These are phyloP conservation scores for Hepatocystis sp. DNA, from an alignment of 169 alveolate species.

Conservation along the genomic window DNA sequence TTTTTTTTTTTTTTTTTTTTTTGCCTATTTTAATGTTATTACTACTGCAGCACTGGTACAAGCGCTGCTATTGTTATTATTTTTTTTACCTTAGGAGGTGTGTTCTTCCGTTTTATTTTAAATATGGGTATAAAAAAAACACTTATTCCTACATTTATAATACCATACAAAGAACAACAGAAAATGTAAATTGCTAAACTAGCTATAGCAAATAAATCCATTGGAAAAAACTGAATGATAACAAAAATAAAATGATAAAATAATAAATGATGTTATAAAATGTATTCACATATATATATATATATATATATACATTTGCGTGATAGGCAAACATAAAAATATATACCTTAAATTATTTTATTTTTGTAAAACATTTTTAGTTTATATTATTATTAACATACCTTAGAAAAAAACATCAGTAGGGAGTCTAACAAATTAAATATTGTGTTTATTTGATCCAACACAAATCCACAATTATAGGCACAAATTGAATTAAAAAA, in stretches of 20 bases:
- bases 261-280: not conserved
- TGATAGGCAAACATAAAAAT: not conserved
- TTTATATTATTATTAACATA: too few species aligned
- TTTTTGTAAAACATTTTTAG: not conserved
- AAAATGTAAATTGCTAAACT: slow-evolving; percentile 78
- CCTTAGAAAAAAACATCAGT: slow-evolving; percentile 44
- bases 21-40: too few species aligned
- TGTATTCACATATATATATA: not conserved
- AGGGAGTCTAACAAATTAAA: slow-evolving; percentile 72
- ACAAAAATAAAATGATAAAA: not conserved
- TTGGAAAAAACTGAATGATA: slow-evolving; percentile 75
- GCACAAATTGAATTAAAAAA: slow-evolving; percentile 75
- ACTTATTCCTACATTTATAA: slow-evolving; percentile 81
- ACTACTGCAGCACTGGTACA: too few species aligned
- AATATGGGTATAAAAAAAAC: slow-evolving; percentile 76
- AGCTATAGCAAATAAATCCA: slow-evolving; percentile 81
- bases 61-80: not conserved
- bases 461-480: slow-evolving; percentile 82
- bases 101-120: slow-evolving; percentile 78
- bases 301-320: not conserved
- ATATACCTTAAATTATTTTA: not conserved
- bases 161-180: slow-evolving; percentile 81
- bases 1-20: too few species aligned
- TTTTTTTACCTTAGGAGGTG: slow-evolving; percentile 81
- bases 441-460: slow-evolving; percentile 79